Conservation (phyloP, 2,329 filamentous ascomycete genomes). For the Camptophora hylomeconis region DNA sequence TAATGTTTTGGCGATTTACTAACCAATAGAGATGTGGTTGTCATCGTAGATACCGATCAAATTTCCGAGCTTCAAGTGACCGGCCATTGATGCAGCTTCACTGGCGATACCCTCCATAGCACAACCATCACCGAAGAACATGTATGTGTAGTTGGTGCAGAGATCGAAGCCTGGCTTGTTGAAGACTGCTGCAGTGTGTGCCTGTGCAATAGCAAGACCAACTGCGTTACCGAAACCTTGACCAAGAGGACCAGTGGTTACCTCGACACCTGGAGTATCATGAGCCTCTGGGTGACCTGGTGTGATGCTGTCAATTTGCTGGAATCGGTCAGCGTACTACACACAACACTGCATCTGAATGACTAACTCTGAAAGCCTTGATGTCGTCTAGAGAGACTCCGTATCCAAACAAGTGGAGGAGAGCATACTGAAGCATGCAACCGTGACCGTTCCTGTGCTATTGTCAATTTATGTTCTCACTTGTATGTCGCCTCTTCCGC, state of each 20-base stretch:
- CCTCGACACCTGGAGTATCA: slow-evolving; percentile 92
- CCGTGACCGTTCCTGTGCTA: slow-evolving; percentile 77
- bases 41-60: slow-evolving; percentile 95
- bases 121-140: slow-evolving; percentile 95
- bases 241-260: slow-evolving; percentile 93
- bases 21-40: slow-evolving; percentile 84
- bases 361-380: slow-evolving; percentile 86
- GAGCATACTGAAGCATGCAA: slow-evolving; percentile 98
- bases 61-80: slow-evolving; percentile 95
- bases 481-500: neutral
- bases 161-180: slow-evolving; percentile 93
- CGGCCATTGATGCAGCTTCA: slow-evolving; percentile 83
- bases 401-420: slow-evolving; percentile 95
- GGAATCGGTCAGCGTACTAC: slow-evolving; percentile 13
- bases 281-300: slow-evolving; percentile 94
- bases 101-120: slow-evolving; percentile 95
- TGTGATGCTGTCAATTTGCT: slow-evolving; percentile 66
- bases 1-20: slow-evolving; percentile 17
- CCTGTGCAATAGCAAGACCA: slow-evolving; percentile 92
- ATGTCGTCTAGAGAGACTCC: slow-evolving; percentile 75
- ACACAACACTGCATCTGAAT: slow-evolving; percentile 35
- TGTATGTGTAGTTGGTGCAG: slow-evolving; percentile 93
- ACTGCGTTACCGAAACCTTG: slow-evolving; percentile 97
- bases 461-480: slow-evolving; percentile 7
- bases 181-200: slow-evolving; percentile 78